A percentile compares a stretch with the other conserved stretches of the same genome.
Evolutionary conservation across 2,329 filamentous ascomycete genomes (phyloP).

Genomic region (Clonostachys chloroleuca): DNA sequence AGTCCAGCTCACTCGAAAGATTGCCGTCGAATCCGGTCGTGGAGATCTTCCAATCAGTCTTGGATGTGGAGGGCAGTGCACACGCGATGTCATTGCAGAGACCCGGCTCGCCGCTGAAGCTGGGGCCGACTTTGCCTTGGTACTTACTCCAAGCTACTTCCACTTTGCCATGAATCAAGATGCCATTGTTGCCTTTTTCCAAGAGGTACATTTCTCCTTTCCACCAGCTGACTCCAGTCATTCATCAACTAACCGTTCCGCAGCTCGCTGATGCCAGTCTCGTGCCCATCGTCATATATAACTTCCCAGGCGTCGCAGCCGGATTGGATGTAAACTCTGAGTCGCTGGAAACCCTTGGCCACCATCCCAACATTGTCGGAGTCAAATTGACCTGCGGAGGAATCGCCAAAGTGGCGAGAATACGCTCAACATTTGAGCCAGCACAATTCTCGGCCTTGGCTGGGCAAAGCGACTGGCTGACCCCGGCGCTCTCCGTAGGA

Average conservation of each 20-base stretch:
- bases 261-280: constrained; percentile 46
- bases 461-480: constrained; percentile 70
- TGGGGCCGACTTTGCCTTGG: constrained; percentile 64
- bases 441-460: constrained; percentile 61
- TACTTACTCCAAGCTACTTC: constrained; percentile 70
- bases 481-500: constrained; percentile 54
- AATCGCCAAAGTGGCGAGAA: constrained; percentile 65
- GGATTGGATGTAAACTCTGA: constrained; percentile 67
- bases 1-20: constrained; percentile 55
- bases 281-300: constrained; percentile 66
- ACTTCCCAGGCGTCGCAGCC: constrained; percentile 64
- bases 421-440: constrained; percentile 43
- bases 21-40: constrained; percentile 51
- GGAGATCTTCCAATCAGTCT: constrained; percentile 59
- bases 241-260: no score
- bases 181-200: constrained; percentile 59
- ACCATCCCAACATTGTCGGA: constrained; percentile 62
- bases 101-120: constrained; percentile 56
- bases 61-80: constrained; percentile 62
- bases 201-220: constrained; percentile 22
- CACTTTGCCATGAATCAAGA: constrained; percentile 57
- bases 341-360: constrained; percentile 51
- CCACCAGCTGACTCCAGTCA: no score
- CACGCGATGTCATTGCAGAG: constrained; percentile 60
- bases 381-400: constrained; percentile 72